Percentiles rank a stretch among this genome's conserved stretches.
Conservation (phyloP, 2,329 filamentous ascomycete genomes). For the Alternaria dauci region DNA sequence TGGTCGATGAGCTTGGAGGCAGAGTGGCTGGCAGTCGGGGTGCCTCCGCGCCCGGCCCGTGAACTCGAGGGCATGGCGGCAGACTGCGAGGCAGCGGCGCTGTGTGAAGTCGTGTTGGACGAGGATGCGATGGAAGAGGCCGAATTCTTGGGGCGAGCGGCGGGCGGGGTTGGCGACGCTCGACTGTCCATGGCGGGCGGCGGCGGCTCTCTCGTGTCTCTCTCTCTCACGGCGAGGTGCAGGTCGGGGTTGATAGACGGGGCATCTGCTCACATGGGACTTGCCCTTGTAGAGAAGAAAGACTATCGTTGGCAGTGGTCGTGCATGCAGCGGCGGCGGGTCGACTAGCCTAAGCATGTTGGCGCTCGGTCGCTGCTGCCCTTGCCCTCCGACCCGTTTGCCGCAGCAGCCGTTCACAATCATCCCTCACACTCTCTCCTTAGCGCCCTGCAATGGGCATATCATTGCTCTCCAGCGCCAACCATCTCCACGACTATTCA, state of each 20-base stretch:
- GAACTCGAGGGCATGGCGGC: conserved; percentile 39
- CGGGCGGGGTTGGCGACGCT: conserved; percentile 45
- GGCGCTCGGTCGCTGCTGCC: conserved; percentile 17
- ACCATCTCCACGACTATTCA: conserved; percentile 10
- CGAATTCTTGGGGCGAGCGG: conserved; percentile 38
- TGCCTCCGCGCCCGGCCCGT: conserved; percentile 34
- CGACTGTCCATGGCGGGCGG: conserved; percentile 42
- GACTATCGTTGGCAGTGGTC: conserved; percentile 21
- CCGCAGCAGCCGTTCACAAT: conserved; percentile 21
- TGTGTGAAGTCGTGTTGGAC: conserved; percentile 35
- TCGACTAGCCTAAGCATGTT: conserved; percentile 17
- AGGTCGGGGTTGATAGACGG: conserved; percentile 19
- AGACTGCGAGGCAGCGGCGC: conserved; percentile 29
- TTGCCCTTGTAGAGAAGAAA: conserved; percentile 24
- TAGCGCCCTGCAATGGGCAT: conserved; percentile 10
- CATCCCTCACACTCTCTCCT: conserved; percentile 8
- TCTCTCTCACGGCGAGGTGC: conserved; percentile 22
- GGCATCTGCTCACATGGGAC: conserved; percentile 32
- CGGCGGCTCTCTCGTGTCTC: conserved; percentile 4
- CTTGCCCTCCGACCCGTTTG: conserved; percentile 22
- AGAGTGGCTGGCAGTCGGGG: conserved; percentile 40
- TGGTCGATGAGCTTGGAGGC: conserved; percentile 40
- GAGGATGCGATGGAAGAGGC: conserved; percentile 42
- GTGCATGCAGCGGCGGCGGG: conserved; percentile 21
- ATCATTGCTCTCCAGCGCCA: conserved; percentile 11